Percentiles rank a stretch among this genome's conserved stretches.
Evolutionary conservation across 176 grass and related monocot genomes (phyloP).

Genomic region (Avena sativa): DNA sequence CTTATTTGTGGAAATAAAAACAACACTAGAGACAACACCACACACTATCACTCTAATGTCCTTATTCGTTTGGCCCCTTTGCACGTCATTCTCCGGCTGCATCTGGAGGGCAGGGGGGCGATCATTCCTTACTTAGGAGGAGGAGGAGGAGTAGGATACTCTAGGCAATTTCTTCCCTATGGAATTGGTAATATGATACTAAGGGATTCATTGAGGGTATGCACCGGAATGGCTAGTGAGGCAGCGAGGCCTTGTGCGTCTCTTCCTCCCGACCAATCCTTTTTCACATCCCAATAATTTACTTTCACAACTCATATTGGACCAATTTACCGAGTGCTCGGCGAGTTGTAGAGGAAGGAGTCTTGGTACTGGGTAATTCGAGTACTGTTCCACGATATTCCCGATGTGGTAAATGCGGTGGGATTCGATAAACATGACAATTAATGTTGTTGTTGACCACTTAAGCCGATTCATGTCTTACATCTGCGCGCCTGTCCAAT

Average conservation of each 20-base stretch:
- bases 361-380: too few relatives aligned
- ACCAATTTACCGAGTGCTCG: background rate
- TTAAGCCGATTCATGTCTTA: too few relatives aligned
- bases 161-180: background rate
- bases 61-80: background rate
- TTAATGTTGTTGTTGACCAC: too few relatives aligned
- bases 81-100: background rate
- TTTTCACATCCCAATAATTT: background rate
- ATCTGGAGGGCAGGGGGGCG: too few relatives aligned
- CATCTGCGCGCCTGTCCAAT: too few relatives aligned
- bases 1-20: background rate
- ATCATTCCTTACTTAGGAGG: background rate
- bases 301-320: background rate
- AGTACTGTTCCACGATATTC: too few relatives aligned
- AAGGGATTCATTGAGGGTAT: background rate
- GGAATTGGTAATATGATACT: background rate
- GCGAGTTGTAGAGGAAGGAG: background rate
- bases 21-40: background rate
- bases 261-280: background rate
- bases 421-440: too few relatives aligned
- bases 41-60: background rate
- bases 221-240: background rate
- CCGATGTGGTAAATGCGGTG: too few relatives aligned
- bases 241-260: background rate
- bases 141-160: background rate